Percentiles rank a stretch among this genome's conserved stretches.
Evolutionary conservation across 768 basidiomycete species (phyloP).

Genomic region (Pholiota molesta): DNA sequence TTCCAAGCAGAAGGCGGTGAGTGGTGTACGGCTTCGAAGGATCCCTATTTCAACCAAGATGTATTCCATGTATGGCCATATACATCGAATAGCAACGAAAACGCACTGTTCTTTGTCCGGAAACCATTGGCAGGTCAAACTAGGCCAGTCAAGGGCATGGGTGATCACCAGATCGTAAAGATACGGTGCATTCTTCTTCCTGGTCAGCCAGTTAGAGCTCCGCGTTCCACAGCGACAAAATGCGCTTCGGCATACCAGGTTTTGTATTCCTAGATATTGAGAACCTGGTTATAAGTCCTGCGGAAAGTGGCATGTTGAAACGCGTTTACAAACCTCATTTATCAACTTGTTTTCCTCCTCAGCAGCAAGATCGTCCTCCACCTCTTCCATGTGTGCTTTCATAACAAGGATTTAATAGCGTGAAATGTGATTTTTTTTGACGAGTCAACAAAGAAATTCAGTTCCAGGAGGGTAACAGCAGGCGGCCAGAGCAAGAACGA

Average conservation of each 20-base stretch:
- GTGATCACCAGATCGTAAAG: slow-evolving; percentile 97
- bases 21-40: slow-evolving; percentile 92
- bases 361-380: slow-evolving; percentile 79
- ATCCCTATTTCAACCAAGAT: slow-evolving; percentile 52
- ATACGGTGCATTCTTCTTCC: slow-evolving; percentile 98
- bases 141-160: slow-evolving; percentile 98
- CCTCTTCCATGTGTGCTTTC: slow-evolving; percentile 63
- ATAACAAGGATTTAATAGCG: slow-evolving; percentile 25
- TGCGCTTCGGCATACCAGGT: slow-evolving; percentile 56
- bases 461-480: not conserved
- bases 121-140: slow-evolving; percentile 98
- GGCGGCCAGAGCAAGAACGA: slow-evolving; percentile 2
- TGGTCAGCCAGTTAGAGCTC: slow-evolving; percentile 31
- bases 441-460: not conserved
- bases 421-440: not conserved
- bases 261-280: slow-evolving; percentile 70
- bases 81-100: not conserved
- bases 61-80: not conserved
- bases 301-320: slow-evolving; percentile 8
- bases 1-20: slow-evolving; percentile 93
- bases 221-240: not conserved
- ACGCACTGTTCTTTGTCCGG: slow-evolving; percentile 93
- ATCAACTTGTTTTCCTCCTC: slow-evolving; percentile 90
- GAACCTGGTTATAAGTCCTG: not conserved
- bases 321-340: slow-evolving; percentile 65